Base-by-base conservation (phyloP, 1,139 yeast genomes). In the Magnusiomyces suaveolens region DNA sequence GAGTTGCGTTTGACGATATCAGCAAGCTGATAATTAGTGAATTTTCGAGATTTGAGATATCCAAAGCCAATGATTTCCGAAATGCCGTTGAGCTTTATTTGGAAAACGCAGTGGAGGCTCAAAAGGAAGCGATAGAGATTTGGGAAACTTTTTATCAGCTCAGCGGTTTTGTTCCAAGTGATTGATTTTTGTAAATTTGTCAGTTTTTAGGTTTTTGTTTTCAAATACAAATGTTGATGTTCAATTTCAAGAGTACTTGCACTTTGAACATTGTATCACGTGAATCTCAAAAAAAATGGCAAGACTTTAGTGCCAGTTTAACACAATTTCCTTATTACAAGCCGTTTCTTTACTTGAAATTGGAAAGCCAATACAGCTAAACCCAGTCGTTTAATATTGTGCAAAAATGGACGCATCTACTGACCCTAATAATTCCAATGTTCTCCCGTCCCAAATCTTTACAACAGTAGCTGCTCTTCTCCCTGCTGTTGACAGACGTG, bases 391-490 rank as follows among this genome's bases (percentile, higher is more conserved):
- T n/a, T n/a, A n/a, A n/a, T n/a, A n/a, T n/a, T n/a, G n/a, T n/a
- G n/a, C n/a, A 23, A 44, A 44, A 14, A 44, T 44, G 47, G 47
- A 44, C 29, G 16, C 39, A 8, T 16, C 24, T 3, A 26, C 24
- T 8, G 49, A 46, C 39, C 49, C 49, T 2, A 20, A 10, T 18
- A 46, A 29, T 23, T 46, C 68, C 21, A 63, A 62, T 49, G 54
- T 67, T 44, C 60, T 70, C 60, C 74, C 74, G 33, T 64, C 71
- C 52, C 95, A 60, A 87, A 89, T 95, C 36, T 92, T 90, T 73
- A 92, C 97, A 53, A 92, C 98, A 0, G 95, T 97, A 0, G 97
- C 97, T 1, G 95, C 96, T 32, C 81, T 92, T 54, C 89, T 92
- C 48, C 96, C 96, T 26, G 84, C 95, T 21, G 96, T 92, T 23